phyloP scores from a whole-genome alignment of 2,329 filamentous ascomycete genomes.

The Cladobotryum protrusum region DNA sequence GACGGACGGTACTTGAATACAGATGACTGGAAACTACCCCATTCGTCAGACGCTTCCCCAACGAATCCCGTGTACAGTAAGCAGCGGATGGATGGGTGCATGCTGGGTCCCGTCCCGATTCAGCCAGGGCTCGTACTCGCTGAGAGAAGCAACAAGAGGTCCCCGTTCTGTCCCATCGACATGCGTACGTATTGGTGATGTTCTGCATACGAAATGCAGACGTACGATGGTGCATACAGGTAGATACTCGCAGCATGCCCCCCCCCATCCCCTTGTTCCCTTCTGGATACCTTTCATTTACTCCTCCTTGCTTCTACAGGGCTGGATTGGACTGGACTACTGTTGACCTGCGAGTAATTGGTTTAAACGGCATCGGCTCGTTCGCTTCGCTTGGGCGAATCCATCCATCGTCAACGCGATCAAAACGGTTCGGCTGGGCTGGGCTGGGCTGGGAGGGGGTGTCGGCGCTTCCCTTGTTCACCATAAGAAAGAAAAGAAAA shows the following conservation, averaged over 20 bases:
- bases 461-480: constrained; percentile 9
- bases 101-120: not conserved
- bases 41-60: constrained; percentile 13
- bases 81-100: not conserved
- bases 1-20: constrained; percentile 1
- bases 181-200: not conserved
- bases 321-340: too few relatives aligned
- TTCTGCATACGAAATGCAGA: not conserved
- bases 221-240: not conserved
- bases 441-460: constrained; percentile 3
- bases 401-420: not conserved
- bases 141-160: too few relatives aligned
- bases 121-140: not conserved
- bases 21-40: constrained; percentile 14
- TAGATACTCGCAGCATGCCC: too few relatives aligned
- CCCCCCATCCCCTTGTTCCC: not conserved
- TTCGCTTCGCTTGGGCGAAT: not conserved
- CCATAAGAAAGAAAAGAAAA: too few relatives aligned
- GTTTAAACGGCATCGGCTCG: too few relatives aligned
- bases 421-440: not conserved
- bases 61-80: not conserved
- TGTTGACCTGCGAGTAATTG: too few relatives aligned
- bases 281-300: not conserved
- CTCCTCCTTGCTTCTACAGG: too few relatives aligned
- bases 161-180: not conserved